A percentile compares a stretch with the other conserved stretches of the same genome.
Conservation (phyloP, 2,329 filamentous ascomycete genomes). For the Onygena corvina region DNA sequence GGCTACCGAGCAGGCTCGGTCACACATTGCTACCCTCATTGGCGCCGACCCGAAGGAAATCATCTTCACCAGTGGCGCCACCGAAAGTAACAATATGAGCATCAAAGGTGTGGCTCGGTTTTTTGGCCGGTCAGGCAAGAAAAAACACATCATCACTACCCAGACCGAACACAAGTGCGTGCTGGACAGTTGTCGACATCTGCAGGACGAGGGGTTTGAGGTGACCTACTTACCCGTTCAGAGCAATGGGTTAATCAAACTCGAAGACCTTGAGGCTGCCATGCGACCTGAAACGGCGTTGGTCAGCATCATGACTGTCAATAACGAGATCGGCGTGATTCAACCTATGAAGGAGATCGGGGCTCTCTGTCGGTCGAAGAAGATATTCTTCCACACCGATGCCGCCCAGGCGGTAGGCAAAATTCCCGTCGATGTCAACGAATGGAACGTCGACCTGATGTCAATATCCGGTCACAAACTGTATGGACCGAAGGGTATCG, state of each 20-base stretch:
- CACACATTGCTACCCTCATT: constrained; percentile 72
- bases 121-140: constrained; percentile 85
- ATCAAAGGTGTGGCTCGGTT: constrained; percentile 96
- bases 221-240: constrained; percentile 94
- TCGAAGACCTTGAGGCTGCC: constrained; percentile 74
- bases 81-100: constrained; percentile 99
- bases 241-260: constrained; percentile 68
- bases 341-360: constrained; percentile 92
- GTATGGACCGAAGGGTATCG: constrained; percentile 93
- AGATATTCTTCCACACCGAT: constrained; percentile 97
- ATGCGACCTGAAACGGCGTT: constrained; percentile 83
- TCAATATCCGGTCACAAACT: constrained; percentile 98
- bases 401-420: constrained; percentile 97
- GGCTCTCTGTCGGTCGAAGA: constrained; percentile 76
- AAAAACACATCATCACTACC: constrained; percentile 94
- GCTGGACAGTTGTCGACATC: constrained; percentile 87
- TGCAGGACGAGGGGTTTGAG: constrained; percentile 93
- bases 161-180: constrained; percentile 99
- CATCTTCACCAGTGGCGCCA: constrained; percentile 95
- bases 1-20: constrained; percentile 75
- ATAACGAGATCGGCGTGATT: constrained; percentile 99
- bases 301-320: constrained; percentile 97
- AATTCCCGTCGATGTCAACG: constrained; percentile 91
- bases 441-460: constrained; percentile 97
- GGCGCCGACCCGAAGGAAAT: constrained; percentile 96